phyloP scores from a whole-genome alignment of 306 rosid species.

The Cicer arietinum region DNA sequence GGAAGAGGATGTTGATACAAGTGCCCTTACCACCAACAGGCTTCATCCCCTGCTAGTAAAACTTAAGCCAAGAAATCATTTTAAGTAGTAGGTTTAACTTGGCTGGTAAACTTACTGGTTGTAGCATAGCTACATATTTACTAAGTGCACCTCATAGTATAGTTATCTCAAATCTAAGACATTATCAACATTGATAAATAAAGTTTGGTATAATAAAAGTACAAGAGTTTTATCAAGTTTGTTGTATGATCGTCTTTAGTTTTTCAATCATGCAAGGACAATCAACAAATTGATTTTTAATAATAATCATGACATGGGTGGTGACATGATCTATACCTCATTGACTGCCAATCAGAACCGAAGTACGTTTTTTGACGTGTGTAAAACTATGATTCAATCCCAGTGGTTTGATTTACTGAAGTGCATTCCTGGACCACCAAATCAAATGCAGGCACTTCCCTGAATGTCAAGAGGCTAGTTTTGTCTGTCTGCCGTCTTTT shows the following conservation, averaged over 20 bases:
- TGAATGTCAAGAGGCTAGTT: not conserved
- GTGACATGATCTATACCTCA: too few species aligned
- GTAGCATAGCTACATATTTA: slow-evolving; percentile 16
- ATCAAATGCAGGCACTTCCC: not conserved
- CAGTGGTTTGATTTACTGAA: not conserved
- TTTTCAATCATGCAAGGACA: slow-evolving; percentile 1
- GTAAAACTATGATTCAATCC: not conserved
- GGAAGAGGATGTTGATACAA: slow-evolving; percentile 74
- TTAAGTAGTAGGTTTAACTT: not conserved
- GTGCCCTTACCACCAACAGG: slow-evolving; percentile 83
- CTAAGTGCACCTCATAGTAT: not conserved
- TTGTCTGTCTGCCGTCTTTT: slow-evolving; percentile 1
- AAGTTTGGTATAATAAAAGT: not conserved
- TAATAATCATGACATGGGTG: not conserved
- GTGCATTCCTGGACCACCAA: not conserved
- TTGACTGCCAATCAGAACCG: not conserved
- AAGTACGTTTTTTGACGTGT: not conserved
- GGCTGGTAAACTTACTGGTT: not conserved
- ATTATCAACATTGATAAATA: not conserved
- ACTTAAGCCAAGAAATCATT: slow-evolving; percentile 56
- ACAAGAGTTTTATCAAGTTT: not conserved
- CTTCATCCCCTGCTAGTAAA: slow-evolving; percentile 67
- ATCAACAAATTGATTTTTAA: not conserved
- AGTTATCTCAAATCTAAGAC: not conserved
- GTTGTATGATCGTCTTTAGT: not conserved